Percentiles rank a stretch among this genome's conserved stretches.
Conservation (phyloP, 257 asterid genomes). For the Phtheirospermum japonicum region DNA sequence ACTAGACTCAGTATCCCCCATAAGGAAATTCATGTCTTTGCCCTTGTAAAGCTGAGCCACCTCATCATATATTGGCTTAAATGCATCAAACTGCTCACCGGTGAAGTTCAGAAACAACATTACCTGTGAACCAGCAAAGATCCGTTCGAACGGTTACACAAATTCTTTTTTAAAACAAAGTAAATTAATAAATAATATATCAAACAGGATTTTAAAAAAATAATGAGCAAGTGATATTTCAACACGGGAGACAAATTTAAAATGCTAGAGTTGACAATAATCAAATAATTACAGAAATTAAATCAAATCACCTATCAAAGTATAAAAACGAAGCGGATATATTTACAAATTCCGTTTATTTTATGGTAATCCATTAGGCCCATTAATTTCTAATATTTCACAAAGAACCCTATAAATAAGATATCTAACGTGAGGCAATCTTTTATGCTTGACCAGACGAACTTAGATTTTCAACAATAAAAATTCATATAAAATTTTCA, state of each 20-base stretch:
- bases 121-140: conserved; percentile 53
- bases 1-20: conserved; percentile 85
- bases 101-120: conserved; percentile 72
- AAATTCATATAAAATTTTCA: neutral
- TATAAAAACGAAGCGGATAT: neutral
- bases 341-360: neutral
- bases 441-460: neutral
- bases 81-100: conserved; percentile 56
- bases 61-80: conserved; percentile 65
- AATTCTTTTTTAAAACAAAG: conserved; percentile 3
- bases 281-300: conserved; percentile 2
- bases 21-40: conserved; percentile 57
- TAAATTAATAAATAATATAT: conserved; percentile 3
- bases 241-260: neutral
- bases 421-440: neutral
- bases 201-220: neutral
- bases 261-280: conserved; percentile 5
- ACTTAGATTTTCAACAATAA: conserved; percentile 10
- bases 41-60: conserved; percentile 74
- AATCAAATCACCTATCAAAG: conserved; percentile 10
- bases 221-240: neutral
- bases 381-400: neutral
- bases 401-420: neutral
- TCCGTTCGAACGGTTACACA: conserved; percentile 16
- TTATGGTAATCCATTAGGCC: neutral